Percentiles rank a stretch among this genome's conserved stretches.
Conservation (phyloP, 345 rosid genomes). For the Salix koriyanagi region DNA sequence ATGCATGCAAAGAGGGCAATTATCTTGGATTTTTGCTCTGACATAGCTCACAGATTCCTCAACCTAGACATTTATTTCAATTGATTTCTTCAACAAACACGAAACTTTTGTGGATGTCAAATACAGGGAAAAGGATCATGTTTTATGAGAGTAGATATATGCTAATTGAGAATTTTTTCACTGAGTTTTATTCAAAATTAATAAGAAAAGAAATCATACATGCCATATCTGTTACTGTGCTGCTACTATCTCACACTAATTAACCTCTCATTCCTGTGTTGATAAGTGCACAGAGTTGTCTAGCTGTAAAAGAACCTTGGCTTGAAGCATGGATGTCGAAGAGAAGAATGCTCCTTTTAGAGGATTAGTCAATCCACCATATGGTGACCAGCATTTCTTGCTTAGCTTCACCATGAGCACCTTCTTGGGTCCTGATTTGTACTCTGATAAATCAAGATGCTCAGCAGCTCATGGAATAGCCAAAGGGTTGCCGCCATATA, state of each 20-base stretch:
- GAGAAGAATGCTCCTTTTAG: constrained; percentile 20
- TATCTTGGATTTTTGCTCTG: neutral
- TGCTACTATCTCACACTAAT: neutral
- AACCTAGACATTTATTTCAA: neutral
- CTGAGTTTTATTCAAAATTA: neutral
- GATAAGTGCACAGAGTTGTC: neutral
- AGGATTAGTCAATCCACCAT: constrained; percentile 11
- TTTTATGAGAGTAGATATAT: neutral
- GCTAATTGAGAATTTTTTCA: neutral
- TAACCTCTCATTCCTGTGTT: neutral
- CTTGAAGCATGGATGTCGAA: constrained; percentile 14
- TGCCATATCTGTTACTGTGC: neutral
- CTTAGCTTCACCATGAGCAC: constrained; percentile 48
- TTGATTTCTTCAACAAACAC: neutral
- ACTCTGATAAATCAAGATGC: constrained; percentile 53
- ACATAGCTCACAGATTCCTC: too few relatives aligned
- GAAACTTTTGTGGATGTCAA: neutral
- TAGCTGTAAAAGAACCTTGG: neutral
- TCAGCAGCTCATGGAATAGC: constrained; percentile 53
- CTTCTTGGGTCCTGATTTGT: constrained; percentile 65
- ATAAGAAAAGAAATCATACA: neutral
- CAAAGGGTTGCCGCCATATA: constrained; percentile 44
- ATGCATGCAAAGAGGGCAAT: neutral
- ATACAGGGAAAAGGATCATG: neutral
- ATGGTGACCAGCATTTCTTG: constrained; percentile 46